Base-by-base conservation (phyloP, 148 eudicot species). In the Persicaria maculosa region DNA sequence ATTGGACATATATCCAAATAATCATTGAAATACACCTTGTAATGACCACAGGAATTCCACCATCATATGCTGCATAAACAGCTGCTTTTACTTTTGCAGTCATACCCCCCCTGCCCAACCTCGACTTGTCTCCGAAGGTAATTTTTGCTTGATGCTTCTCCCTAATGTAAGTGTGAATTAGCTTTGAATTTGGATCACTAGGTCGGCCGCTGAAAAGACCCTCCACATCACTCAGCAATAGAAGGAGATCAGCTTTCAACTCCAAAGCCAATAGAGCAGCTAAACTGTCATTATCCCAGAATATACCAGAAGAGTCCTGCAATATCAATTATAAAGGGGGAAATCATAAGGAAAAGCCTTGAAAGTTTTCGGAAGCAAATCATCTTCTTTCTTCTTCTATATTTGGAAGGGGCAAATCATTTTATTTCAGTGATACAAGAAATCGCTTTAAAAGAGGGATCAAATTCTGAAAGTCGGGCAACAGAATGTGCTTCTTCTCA, bases 21-120 rank as follows among this genome's bases (percentile, higher is more conserved):
- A 65, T 36, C 47, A 54, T 20, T 72, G 47, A 71, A 77, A 46
- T 74, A 44, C 87, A 90, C 98, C 98, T 94, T 82, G 98, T 88
- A n/a, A 94, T 88, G 72, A 94, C 85, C 65, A 94, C 98, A 80
- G 98, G 98, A 54, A 88, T 84, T 72, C 92, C 96, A 81, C 88
- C 91, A 78, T 86, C 91, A 78, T 86, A 50, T 40, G 98, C 91
- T 72, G 98, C 96, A 86, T 88, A 81, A 74, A 87, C 88, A 77
- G 98, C 98, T 83, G 98, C 97, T 85, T 90, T 90, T 68, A 94
- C 98, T 85, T 94, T 94, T 73, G 98, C 98, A 25, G 93, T 88
- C 98, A 94, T 94, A 50, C 98, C 98, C 57, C 98, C 98, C 85
- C 98, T 88, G 48, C 98, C 98, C 79, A 94, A 79, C 78, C 98